Evolutionary conservation across 108 stramenopile genomes (phyloP).

Genomic region (Cyclotella cryptica): DNA sequence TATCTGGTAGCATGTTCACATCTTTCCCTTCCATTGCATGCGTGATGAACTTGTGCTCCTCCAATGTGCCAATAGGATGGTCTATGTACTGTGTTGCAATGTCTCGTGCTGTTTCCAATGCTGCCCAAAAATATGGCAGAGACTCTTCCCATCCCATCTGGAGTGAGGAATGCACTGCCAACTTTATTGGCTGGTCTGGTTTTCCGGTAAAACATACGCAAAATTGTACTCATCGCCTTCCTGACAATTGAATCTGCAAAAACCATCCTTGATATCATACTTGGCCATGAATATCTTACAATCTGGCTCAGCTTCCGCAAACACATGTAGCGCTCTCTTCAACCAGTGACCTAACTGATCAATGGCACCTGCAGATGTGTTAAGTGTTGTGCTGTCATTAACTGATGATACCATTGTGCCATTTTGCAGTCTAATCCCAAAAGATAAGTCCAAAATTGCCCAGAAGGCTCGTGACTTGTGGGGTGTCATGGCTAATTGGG

Average conservation of each 20-base stretch:
- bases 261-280: too few species aligned
- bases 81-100: neutral
- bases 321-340: conserved; percentile 6
- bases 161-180: too few species aligned
- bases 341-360: too few species aligned
- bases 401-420: neutral
- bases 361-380: too few species aligned
- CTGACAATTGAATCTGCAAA: neutral
- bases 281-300: conserved; percentile 6
- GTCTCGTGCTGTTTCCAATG: too few species aligned
- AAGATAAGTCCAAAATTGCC: too few species aligned
- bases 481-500: conserved; percentile 25
- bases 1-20: neutral
- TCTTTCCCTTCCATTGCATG: neutral
- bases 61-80: neutral
- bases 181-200: neutral
- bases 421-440: neutral
- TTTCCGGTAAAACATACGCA: neutral
- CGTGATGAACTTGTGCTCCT: neutral
- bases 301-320: neutral
- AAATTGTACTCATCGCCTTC: conserved; percentile 26
- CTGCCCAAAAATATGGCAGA: too few species aligned
- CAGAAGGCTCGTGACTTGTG: conserved; percentile 22
- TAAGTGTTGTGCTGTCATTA: too few species aligned
- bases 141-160: too few species aligned